Conservation (phyloP, 352 stramenopile genomes). For the Phytopythium oedochilum region DNA sequence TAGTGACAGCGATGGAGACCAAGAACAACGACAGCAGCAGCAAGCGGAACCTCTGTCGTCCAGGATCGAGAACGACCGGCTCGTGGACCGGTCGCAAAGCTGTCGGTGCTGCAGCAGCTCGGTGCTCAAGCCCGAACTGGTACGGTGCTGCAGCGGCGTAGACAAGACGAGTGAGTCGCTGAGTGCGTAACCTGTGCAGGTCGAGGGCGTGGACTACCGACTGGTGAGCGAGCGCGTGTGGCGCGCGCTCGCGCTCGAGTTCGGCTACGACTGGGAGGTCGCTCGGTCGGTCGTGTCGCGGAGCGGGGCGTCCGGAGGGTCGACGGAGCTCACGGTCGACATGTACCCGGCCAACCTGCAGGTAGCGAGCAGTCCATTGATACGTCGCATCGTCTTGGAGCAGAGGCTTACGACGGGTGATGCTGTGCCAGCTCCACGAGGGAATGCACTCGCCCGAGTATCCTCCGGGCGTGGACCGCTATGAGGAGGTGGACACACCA, state of each 20-base stretch:
- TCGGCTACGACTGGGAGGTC: conserved; percentile 63
- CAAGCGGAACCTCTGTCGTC: not conserved
- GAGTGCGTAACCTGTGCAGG: conserved; percentile 7
- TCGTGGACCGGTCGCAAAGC: conserved; percentile 44
- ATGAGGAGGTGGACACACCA: not conserved
- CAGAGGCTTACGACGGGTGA: not conserved
- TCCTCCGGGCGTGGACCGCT: not conserved
- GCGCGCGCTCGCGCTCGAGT: conserved; percentile 48
- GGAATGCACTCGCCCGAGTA: not conserved
- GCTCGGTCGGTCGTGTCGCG: conserved; percentile 38
- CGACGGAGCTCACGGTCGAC: conserved; percentile 32
- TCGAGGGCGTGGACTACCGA: conserved; percentile 53
- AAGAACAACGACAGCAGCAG: not conserved
- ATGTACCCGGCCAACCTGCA: conserved; percentile 49
- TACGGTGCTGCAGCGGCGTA: not conserved
- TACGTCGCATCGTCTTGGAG: too few relatives aligned
- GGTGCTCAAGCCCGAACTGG: conserved; percentile 36
- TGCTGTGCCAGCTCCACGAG: not conserved
- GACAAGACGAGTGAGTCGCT: too few relatives aligned
- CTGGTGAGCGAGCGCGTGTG: conserved; percentile 66
- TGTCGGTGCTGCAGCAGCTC: conserved; percentile 37
- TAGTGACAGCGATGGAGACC: not conserved
- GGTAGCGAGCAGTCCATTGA: not conserved
- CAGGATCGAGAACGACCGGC: conserved; percentile 30
- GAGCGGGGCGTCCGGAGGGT: conserved; percentile 7